Conservation (phyloP, 1,284 basidiomycete species). For the Cryptococcus floricola region DNA sequence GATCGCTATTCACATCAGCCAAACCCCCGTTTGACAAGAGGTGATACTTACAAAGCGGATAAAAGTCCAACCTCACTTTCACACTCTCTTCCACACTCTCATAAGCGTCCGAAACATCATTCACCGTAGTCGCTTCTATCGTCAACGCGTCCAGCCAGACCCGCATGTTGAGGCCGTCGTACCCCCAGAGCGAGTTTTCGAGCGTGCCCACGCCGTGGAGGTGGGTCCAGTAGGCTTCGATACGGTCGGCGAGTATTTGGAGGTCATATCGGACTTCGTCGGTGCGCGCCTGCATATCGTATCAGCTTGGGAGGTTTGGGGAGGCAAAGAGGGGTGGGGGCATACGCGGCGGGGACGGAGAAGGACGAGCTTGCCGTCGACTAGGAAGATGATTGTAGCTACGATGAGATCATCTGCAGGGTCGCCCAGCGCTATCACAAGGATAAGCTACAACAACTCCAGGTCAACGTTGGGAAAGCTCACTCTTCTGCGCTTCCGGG, state of each 20-base stretch:
- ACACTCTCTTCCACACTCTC: conserved; percentile 86
- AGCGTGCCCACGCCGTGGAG: conserved; percentile 84
- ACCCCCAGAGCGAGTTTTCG: conserved; percentile 97
- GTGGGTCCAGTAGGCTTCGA: conserved; percentile 99
- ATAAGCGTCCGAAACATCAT: conserved; percentile 51
- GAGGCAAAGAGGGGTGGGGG: neutral
- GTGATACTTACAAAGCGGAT: conserved; percentile 76
- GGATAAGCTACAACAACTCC: neutral
- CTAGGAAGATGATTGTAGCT: conserved; percentile 93
- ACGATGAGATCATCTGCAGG: conserved; percentile 88
- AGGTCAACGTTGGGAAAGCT: conserved; percentile 32
- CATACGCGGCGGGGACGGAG: conserved; percentile 73
- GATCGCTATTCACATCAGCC: conserved; percentile 59
- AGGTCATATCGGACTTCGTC: conserved; percentile 91
- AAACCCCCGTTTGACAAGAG: neutral
- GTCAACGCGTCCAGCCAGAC: conserved; percentile 95
- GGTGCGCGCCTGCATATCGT: conserved; percentile 59
- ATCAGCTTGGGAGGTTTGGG: conserved; percentile 1
- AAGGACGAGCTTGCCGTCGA: conserved; percentile 86
- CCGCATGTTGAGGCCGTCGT: conserved; percentile 81
- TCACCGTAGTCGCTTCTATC: conserved; percentile 62
- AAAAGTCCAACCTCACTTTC: conserved; percentile 85
- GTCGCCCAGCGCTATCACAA: conserved; percentile 73
- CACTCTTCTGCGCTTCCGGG: conserved; percentile 85
- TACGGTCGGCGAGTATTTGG: conserved; percentile 90